Percentiles rank a stretch among this genome's conserved stretches.
Conservation (phyloP, 2,329 filamentous ascomycete species). For the Fusarium praegraminearum region DNA sequence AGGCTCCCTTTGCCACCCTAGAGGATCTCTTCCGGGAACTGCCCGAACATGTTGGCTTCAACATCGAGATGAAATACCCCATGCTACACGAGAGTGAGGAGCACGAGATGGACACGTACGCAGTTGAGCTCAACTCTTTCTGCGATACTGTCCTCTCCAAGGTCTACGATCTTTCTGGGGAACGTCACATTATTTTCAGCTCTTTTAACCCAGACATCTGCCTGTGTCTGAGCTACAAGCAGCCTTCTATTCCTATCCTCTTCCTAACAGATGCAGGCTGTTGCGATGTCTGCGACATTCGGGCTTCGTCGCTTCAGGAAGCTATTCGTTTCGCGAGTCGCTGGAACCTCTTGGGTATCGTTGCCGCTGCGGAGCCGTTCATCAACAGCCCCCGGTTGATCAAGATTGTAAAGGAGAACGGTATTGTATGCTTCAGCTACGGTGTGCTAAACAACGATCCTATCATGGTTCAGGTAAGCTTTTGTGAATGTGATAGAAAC, state of each 20-base stretch:
- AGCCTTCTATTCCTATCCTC: conserved; percentile 94
- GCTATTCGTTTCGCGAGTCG: conserved; percentile 93
- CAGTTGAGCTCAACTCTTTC: conserved; percentile 95
- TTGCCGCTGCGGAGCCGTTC: conserved; percentile 87
- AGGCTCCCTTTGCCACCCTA: conserved; percentile 93
- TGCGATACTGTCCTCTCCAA: conserved; percentile 91
- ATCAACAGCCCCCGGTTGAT: conserved; percentile 91
- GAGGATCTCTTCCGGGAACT: conserved; percentile 92
- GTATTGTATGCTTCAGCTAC: conserved; percentile 94
- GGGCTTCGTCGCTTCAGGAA: conserved; percentile 92
- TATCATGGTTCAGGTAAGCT: conserved; percentile 81
- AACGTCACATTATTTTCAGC: conserved; percentile 95
- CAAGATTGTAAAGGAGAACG: conserved; percentile 92
- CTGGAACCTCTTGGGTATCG: conserved; percentile 95
- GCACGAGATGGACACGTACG: conserved; percentile 96
- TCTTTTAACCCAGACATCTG: conserved; percentile 98
- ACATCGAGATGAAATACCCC: conserved; percentile 99
- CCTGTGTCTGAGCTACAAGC: conserved; percentile 93
- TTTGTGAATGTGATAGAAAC: neutral
- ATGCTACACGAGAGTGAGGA: conserved; percentile 97
- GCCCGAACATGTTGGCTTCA: conserved; percentile 88
- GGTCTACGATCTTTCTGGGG: conserved; percentile 86
- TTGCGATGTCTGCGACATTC: conserved; percentile 84
- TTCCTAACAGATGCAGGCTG: conserved; percentile 93
- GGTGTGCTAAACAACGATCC: conserved; percentile 91